phyloP scores from a whole-genome alignment of 176 grass and related monocot genomes.

The Bromus sterilis region DNA sequence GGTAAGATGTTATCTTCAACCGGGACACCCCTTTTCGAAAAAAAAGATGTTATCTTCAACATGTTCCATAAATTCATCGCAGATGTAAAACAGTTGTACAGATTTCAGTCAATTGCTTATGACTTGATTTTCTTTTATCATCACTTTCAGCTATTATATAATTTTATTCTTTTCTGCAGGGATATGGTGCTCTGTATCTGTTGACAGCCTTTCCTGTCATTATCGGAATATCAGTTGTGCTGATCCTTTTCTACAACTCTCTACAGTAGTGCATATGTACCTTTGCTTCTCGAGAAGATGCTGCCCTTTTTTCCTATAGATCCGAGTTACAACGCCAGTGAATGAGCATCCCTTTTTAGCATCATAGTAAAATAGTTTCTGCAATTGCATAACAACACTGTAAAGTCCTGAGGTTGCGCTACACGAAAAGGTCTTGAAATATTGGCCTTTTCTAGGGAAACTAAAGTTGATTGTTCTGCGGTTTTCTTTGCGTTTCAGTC shows the following conservation, averaged over 20 bases:
- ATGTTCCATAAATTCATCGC: neutral
- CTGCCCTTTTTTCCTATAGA: constrained; percentile 18
- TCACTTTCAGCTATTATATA: neutral
- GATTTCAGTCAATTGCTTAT: neutral
- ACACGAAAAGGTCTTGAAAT: neutral
- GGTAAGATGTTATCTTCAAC: constrained; percentile 34
- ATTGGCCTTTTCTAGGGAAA: neutral
- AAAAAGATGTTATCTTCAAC: constrained; percentile 9
- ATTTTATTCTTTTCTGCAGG: constrained; percentile 45
- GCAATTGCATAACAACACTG: neutral
- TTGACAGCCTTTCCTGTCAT: constrained; percentile 73
- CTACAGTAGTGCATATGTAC: constrained; percentile 44
- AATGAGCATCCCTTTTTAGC: neutral
- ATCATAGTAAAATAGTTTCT: neutral
- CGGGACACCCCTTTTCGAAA: too few relatives aligned
- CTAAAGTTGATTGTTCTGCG: neutral
- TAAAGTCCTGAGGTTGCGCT: constrained; percentile 4
- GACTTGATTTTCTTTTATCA: neutral
- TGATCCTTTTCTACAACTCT: constrained; percentile 97
- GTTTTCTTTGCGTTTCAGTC: neutral
- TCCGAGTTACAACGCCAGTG: neutral
- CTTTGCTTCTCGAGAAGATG: constrained; percentile 12
- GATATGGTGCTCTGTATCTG: constrained; percentile 91
- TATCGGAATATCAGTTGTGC: constrained; percentile 74
- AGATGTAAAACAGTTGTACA: neutral